Conservation (phyloP, 2,329 filamentous ascomycete genomes). For the Ambrosiella beaveri region DNA sequence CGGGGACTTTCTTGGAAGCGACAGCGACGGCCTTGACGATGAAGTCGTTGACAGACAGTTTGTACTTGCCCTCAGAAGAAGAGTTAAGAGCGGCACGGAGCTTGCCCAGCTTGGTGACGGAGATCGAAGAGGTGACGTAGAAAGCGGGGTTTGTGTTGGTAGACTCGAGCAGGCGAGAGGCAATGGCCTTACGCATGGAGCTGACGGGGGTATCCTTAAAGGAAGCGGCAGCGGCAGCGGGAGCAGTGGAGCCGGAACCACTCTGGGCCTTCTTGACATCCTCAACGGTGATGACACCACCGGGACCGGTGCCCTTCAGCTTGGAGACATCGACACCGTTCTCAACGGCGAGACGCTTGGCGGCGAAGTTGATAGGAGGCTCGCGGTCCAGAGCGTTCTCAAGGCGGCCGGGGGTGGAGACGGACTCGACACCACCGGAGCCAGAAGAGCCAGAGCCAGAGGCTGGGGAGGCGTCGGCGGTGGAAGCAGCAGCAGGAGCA, state of each 20-base stretch:
- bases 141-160: conserved; percentile 93
- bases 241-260: conserved; percentile 31
- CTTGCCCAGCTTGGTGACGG: conserved; percentile 88
- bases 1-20: conserved; percentile 82
- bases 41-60: conserved; percentile 99
- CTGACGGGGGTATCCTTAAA: conserved; percentile 74
- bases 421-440: conserved; percentile 43
- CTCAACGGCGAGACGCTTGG: conserved; percentile 69
- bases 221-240: conserved; percentile 39
- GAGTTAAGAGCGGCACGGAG: conserved; percentile 86
- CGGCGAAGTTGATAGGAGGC: conserved; percentile 53
- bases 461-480: conserved; percentile 38
- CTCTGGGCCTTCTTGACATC: conserved; percentile 79
- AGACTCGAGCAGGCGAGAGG: conserved; percentile 74
- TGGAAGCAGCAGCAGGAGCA: conserved; percentile 44
- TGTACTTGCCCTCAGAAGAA: conserved; percentile 81
- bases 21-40: conserved; percentile 87
- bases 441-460: conserved; percentile 24
- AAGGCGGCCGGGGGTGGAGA: conserved; percentile 58
- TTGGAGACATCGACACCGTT: conserved; percentile 59
- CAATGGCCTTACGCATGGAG: conserved; percentile 97
- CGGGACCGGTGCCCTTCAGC: conserved; percentile 74
- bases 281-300: conserved; percentile 75
- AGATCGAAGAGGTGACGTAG: conserved; percentile 83
- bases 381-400: conserved; percentile 73